Evolutionary conservation across 352 stramenopile genomes (phyloP).

Genomic region (Globisporangium nodosum): DNA sequence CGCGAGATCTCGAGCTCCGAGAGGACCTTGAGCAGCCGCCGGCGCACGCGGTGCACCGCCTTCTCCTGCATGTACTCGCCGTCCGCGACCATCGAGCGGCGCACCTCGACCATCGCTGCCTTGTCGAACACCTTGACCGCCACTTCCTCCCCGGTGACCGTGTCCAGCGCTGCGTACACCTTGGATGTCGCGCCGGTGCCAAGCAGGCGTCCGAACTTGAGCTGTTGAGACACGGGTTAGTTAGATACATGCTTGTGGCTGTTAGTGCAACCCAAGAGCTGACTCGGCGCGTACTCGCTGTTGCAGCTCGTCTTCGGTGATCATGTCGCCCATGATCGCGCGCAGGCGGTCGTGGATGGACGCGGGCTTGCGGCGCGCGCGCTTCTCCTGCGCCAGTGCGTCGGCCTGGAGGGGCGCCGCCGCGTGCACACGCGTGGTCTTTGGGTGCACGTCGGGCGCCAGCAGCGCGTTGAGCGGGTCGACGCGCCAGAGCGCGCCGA

Average conservation of each 20-base stretch:
- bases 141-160: constrained; percentile 34
- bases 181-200: constrained; percentile 72
- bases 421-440: constrained; percentile 21
- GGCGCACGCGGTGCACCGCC: constrained; percentile 59
- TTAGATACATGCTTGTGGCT: too few species aligned
- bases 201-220: constrained; percentile 55
- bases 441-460: constrained; percentile 10
- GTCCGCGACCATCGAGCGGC: constrained; percentile 71
- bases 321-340: constrained; percentile 48
- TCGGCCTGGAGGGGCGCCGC: constrained; percentile 3
- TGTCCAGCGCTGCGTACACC: constrained; percentile 64
- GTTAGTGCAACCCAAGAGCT: neutral
- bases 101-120: constrained; percentile 68
- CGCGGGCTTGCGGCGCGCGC: constrained; percentile 8
- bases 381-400: constrained; percentile 3
- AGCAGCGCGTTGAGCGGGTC: constrained; percentile 27
- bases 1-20: constrained; percentile 81
- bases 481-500: constrained; percentile 42
- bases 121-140: constrained; percentile 86
- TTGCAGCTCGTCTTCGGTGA: constrained; percentile 55
- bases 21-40: constrained; percentile 72
- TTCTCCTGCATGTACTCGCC: constrained; percentile 53
- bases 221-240: constrained; percentile 14
- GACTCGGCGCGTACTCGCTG: constrained; percentile 23
- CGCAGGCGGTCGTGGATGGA: constrained; percentile 64